Base-by-base conservation (phyloP, 768 basidiomycete species). In the Rhizopogon sp. region DNA sequence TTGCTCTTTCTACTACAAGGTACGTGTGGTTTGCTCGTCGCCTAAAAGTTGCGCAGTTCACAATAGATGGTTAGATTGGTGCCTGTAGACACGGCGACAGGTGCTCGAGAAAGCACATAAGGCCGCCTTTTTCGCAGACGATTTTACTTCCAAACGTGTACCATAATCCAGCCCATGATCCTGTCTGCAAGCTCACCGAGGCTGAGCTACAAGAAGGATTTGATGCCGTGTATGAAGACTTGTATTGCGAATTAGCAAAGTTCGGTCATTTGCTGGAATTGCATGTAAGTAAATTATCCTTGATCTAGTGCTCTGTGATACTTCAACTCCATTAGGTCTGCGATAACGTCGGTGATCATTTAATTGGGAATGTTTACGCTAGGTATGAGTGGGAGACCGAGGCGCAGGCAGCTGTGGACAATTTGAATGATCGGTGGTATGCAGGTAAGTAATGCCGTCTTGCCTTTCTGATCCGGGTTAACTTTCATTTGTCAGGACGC, bases 361-460 rank as follows among this genome's bases (percentile, higher is more conserved):
- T 98, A 25, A 92, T 96, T 64, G 95, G 95, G 22, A 97, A 98
- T 63, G 96, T 99, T 2, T 99, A 99, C 67, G 96, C 95, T 4
- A 84, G 96, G 22, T 99, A 91, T 66, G 96, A 99, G 66, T 97
- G 93, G 94, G 96, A 99, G 72, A 94, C 94, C 0, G 96, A 99
- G 68, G 96, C 96, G 8, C 89, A 93, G 64, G 76, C 86, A 31
- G 96, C 96, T 2, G 93, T 98, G 6, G 92, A 96, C 62, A 90
- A 82, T 56, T 75, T 98, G 60, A 98, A 98, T 64, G 89, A 96
- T 64, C 84, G 96, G 33, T 99, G 97, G 97, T 99, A 98, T 78
- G 93, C 93, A 62, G 94, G 93, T 90, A n/a, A 17, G 54, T 39
- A 16, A 50, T 33, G 39, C 35, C 51, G 35, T 13, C 35, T 37